Evolutionary conservation across 225 moss, liverwort and hornwort genomes (phyloP).

Genomic region (Thuidium tamariscinum): DNA sequence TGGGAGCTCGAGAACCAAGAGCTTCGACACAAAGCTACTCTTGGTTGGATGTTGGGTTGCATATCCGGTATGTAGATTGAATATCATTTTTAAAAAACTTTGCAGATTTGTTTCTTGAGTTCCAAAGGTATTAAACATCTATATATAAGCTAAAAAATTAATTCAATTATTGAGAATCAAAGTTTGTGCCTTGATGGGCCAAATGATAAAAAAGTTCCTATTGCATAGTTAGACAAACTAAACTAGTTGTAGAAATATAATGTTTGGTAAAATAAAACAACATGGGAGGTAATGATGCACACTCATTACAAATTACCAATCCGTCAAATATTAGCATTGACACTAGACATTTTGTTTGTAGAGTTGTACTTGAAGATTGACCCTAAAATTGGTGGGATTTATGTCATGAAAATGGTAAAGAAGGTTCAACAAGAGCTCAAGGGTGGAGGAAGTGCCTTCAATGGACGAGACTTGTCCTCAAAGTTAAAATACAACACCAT

Average conservation of each 20-base stretch:
- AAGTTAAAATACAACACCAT: conserved; percentile 13
- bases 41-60: conserved; percentile 62
- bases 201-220: neutral
- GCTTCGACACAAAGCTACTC: conserved; percentile 35
- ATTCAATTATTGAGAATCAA: neutral
- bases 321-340: rapidly evolving
- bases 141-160: neutral
- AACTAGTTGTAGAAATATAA: neutral
- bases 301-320: neutral
- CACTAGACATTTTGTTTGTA: neutral
- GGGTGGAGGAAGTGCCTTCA: neutral
- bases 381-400: conserved; percentile 15
- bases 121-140: neutral
- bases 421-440: conserved; percentile 42
- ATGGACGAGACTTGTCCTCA: neutral
- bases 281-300: neutral
- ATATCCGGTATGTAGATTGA: conserved; percentile 18
- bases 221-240: neutral
- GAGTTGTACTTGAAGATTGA: conserved; percentile 42
- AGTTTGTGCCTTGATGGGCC: too few relatives aligned
- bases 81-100: neutral
- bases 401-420: conserved; percentile 37
- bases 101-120: neutral
- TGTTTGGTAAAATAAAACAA: rapidly evolving
- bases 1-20: conserved; percentile 25